phyloP scores from a whole-genome alignment of 78 protist species.

The slime mould (Dictyostelium discoideum) region DNA sequence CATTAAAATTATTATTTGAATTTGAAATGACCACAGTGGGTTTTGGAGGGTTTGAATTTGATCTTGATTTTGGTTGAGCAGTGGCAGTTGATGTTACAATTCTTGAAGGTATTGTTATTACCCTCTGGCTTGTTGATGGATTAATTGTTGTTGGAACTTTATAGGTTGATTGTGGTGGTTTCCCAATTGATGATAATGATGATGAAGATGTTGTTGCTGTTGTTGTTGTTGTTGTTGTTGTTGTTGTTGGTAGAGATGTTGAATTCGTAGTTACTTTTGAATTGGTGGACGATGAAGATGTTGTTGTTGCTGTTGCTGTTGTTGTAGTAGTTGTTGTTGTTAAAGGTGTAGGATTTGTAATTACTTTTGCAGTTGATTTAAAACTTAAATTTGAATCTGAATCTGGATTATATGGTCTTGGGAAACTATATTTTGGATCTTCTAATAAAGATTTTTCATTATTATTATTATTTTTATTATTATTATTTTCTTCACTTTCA shows the following conservation, averaged over 20 bases:
- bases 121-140: background rate
- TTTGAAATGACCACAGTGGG: background rate
- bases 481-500: background rate
- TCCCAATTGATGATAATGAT: background rate
- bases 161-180: background rate
- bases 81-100: background rate
- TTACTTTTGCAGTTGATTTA: background rate
- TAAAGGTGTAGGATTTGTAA: background rate
- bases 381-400: background rate
- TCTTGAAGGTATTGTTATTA: background rate
- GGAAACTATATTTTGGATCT: slow-evolving; percentile 58
- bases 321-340: background rate
- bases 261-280: background rate
- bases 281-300: background rate
- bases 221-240: background rate
- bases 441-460: background rate
- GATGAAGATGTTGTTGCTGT: background rate
- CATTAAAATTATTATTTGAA: background rate
- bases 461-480: background rate
- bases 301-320: background rate
- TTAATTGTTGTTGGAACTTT: background rate
- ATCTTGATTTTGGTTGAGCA: background rate
- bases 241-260: background rate
- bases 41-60: background rate
- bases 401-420: slow-evolving; percentile 71